Conservation (phyloP, 441 rosid species). For the Populus trichocarpa region DNA sequence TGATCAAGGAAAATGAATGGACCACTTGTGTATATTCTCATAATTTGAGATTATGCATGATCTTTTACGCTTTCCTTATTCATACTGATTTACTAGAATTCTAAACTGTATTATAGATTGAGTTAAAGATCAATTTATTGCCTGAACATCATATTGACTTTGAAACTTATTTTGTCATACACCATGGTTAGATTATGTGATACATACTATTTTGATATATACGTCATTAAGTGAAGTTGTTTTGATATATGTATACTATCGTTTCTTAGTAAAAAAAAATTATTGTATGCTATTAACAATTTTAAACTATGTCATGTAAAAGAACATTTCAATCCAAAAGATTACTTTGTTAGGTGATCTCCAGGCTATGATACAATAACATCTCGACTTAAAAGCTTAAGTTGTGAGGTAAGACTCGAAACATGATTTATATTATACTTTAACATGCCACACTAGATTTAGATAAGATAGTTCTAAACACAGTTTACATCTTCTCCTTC, state of each 20-base stretch:
- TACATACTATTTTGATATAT: too few relatives aligned
- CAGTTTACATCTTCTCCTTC: background rate
- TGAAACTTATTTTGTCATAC: background rate
- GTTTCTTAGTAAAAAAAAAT: too few relatives aligned
- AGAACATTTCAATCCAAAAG: too few relatives aligned
- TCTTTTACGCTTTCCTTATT: background rate
- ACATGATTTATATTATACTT: too few relatives aligned
- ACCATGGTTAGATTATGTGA: background rate
- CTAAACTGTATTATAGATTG: background rate
- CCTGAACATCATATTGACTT: background rate
- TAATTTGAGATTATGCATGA: background rate
- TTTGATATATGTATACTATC: too few relatives aligned
- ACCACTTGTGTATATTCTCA: background rate
- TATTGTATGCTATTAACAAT: too few relatives aligned
- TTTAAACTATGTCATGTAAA: too few relatives aligned
- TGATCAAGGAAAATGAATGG: background rate
- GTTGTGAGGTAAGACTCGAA: too few relatives aligned
- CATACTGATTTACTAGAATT: background rate
- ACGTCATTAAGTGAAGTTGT: too few relatives aligned
- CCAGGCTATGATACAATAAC: too few relatives aligned
- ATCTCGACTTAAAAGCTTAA: too few relatives aligned
- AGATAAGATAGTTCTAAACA: background rate
- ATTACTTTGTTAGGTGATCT: too few relatives aligned
- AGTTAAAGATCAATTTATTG: background rate
- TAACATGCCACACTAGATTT: background rate